Percentiles rank a stretch among this genome's conserved stretches.
Evolutionary conservation across 192 early-diverging fungal species (phyloP).

Genomic region (Gaertneriomyces semiglobifer): DNA sequence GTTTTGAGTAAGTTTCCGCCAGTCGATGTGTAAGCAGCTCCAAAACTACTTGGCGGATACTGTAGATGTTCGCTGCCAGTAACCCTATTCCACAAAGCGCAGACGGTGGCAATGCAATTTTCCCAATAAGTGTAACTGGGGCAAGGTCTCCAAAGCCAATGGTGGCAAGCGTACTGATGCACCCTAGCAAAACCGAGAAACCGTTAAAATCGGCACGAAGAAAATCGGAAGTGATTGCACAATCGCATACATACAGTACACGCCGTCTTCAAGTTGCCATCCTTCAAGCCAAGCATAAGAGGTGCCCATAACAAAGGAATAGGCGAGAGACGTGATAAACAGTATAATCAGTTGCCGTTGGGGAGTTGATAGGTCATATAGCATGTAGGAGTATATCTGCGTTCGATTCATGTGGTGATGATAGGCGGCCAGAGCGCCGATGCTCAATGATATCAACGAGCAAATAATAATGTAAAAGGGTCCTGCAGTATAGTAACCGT

Average conservation of each 20-base stretch:
- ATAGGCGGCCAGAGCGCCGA: constrained; percentile 20
- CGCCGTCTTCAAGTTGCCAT: constrained; percentile 50
- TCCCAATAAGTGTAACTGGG: constrained; percentile 35
- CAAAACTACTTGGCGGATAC: constrained; percentile 45
- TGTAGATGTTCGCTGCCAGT: constrained; percentile 41
- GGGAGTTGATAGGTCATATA: constrained; percentile 37
- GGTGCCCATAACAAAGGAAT: constrained; percentile 24
- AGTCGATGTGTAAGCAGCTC: constrained; percentile 46
- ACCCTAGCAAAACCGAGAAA: constrained; percentile 11
- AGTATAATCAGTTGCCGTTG: constrained; percentile 50
- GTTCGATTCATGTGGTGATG: constrained; percentile 37
- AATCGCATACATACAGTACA: constrained; percentile 27
- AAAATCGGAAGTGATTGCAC: background rate
- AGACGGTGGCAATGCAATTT: constrained; percentile 25
- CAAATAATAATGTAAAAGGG: constrained; percentile 35
- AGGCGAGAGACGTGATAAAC: constrained; percentile 38
- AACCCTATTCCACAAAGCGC: constrained; percentile 41
- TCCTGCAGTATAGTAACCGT: constrained; percentile 30
- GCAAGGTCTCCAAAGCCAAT: constrained; percentile 52
- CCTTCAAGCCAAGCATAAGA: constrained; percentile 42
- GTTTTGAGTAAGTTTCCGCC: constrained; percentile 36
- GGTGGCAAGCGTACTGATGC: constrained; percentile 37
- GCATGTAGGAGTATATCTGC: constrained; percentile 38
- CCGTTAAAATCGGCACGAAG: background rate
- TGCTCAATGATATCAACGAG: constrained; percentile 30